Evolutionary conservation across 2,329 filamentous ascomycete species (phyloP).

Genomic region (Aspergillus vadensis): DNA sequence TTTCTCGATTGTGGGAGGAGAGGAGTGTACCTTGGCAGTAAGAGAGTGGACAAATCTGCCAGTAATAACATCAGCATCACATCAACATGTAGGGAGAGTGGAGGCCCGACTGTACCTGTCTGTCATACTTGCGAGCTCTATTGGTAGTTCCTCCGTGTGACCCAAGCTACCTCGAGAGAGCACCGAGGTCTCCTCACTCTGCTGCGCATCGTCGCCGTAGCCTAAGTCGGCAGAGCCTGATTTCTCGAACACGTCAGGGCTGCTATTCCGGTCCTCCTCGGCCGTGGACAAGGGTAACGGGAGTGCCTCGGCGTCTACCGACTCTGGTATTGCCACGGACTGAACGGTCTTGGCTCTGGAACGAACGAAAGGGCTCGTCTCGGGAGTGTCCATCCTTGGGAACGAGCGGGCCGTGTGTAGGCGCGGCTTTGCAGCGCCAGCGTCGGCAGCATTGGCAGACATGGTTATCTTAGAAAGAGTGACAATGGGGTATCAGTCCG

Average conservation of each 20-base stretch:
- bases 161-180: constrained; percentile 53
- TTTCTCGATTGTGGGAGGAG: constrained; percentile 78
- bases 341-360: constrained; percentile 31
- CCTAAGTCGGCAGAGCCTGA: constrained; percentile 36
- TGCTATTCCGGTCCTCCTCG: constrained; percentile 28
- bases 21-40: constrained; percentile 80
- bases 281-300: constrained; percentile 24
- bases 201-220: constrained; percentile 31
- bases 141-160: constrained; percentile 85
- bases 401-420: constrained; percentile 35
- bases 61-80: constrained; percentile 9
- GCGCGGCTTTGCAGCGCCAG: constrained; percentile 27
- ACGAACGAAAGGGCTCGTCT: constrained; percentile 26
- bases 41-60: constrained; percentile 86
- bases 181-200: constrained; percentile 37
- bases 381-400: constrained; percentile 35
- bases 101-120: constrained; percentile 65
- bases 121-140: constrained; percentile 86
- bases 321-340: constrained; percentile 26
- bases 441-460: constrained; percentile 29
- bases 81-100: too few relatives aligned
- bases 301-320: constrained; percentile 28
- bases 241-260: constrained; percentile 50
- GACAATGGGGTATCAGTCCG: constrained; percentile 7
- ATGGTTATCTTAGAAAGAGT: constrained; percentile 13